Conservation (phyloP, 1,139 yeast genomes). For the Geotrichum restrictum region DNA sequence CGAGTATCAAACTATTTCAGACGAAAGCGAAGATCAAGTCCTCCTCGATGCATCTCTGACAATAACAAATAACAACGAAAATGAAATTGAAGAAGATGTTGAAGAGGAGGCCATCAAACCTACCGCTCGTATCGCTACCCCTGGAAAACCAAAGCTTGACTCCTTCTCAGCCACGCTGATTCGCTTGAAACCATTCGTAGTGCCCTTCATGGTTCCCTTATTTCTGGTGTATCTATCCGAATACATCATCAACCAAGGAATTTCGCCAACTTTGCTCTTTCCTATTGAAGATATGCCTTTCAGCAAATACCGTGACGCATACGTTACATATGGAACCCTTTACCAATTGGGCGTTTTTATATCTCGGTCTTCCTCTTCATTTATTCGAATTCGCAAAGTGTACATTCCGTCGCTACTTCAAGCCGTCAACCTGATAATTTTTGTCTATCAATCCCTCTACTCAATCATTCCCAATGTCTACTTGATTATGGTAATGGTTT, state of each 20-base stretch:
- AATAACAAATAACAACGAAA: background rate
- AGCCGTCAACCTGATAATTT: conserved; percentile 55
- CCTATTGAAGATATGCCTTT: conserved; percentile 72
- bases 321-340: conserved; percentile 87
- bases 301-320: conserved; percentile 70
- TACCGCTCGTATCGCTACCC: no score
- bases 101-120: background rate
- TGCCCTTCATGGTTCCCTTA: conserved; percentile 79
- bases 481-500: conserved; percentile 56
- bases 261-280: conserved; percentile 79
- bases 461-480: conserved; percentile 63
- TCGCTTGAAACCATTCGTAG: conserved; percentile 49
- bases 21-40: background rate
- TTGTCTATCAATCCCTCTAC: conserved; percentile 61
- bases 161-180: conserved; percentile 35
- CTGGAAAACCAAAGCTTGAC: conserved; percentile 14
- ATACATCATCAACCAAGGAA: conserved; percentile 85
- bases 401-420: conserved; percentile 67
- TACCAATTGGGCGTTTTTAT: conserved; percentile 91
- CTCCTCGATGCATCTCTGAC: background rate
- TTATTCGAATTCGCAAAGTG: conserved; percentile 55
- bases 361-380: conserved; percentile 75
- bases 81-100: background rate
- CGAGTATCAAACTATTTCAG: conserved; percentile 14
- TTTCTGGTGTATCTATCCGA: conserved; percentile 80